Evolutionary conservation across 768 basidiomycete species (phyloP), one percentile per base, ranked within the genome.

Genomic region (Chalciporus piperatus): DNA sequence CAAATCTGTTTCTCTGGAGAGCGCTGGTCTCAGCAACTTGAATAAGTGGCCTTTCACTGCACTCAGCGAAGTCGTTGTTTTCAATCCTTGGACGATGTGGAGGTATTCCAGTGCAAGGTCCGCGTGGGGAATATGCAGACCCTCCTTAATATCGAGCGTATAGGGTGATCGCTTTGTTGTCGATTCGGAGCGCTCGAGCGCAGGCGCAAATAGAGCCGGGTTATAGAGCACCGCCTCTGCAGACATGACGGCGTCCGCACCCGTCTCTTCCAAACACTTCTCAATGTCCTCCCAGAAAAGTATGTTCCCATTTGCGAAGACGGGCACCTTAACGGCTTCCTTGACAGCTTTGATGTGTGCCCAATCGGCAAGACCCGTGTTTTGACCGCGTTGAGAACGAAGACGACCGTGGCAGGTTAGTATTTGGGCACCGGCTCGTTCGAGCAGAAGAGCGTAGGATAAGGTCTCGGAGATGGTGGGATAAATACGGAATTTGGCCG

Each of bases 221-320:
- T 99, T 98, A 66, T 97, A 97, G 0, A 99, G 74, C 56, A 95
- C 86, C 0, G 92, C 95, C 72, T 97, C 97, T 1, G 95, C 97
- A 39, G 84, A 86, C 94, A 98, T 97, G 51, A 98, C 85, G 0
- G 84, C 96, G 61, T 97, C 93, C 6, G 84, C 87, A 13, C 93
- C 92, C 0, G 97, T 99, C 44, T 81, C 80, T 20, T 80, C 78
- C 28, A 99, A 72, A 67, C 94, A 98, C 11, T 75, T 72, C 45
- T 78, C 76, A 42, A 98, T 81, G 68, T 98, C 95, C n/a, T 82
- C 77, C 40, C 87, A 80, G 67, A 85, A 92, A 12, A 98, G 83
- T 52, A 98, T 82, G 67, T 98, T 98, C 25, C 97, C 97, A 68
- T 99, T 99, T 0, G 96, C 95, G 66, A 99, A 91, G 4, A 99